Evolutionary conservation across 345 rosid species (phyloP).

Genomic region (Populus euphratica): DNA sequence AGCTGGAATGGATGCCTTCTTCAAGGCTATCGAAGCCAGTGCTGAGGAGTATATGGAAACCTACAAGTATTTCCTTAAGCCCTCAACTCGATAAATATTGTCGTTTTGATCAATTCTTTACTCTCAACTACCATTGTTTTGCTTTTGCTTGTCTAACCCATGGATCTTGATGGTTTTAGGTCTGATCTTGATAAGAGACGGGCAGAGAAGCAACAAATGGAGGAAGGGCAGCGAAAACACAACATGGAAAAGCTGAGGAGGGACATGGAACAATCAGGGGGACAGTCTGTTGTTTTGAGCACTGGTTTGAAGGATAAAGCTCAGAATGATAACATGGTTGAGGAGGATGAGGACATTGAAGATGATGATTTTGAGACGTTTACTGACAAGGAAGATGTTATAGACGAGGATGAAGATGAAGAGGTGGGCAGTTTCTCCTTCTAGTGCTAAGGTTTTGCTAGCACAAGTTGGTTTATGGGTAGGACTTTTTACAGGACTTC

Average conservation of each 20-base stretch:
- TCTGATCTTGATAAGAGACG: constrained; percentile 75
- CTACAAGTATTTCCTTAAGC: constrained; percentile 44
- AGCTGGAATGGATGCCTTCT: constrained; percentile 69
- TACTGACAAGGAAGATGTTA: constrained; percentile 38
- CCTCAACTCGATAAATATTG: background rate
- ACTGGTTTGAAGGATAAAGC: constrained; percentile 54
- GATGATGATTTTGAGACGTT: constrained; percentile 26
- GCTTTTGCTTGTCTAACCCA: background rate
- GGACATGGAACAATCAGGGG: constrained; percentile 68
- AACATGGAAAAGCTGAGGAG: constrained; percentile 63
- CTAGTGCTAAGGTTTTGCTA: constrained; percentile 5
- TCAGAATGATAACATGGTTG: constrained; percentile 27
- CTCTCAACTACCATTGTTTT: background rate
- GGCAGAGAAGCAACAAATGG: constrained; percentile 66
- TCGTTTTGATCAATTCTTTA: background rate
- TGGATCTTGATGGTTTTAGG: constrained; percentile 24
- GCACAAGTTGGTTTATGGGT: background rate
- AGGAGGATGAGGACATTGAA: constrained; percentile 38
- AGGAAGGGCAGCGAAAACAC: constrained; percentile 53
- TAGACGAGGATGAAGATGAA: constrained; percentile 49
- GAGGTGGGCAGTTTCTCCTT: constrained; percentile 43
- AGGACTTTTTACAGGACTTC: background rate
- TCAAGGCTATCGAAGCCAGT: constrained; percentile 66
- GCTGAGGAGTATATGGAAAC: constrained; percentile 70
- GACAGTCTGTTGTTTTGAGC: constrained; percentile 65